Base-by-base conservation (phyloP, 2,329 filamentous ascomycete genomes). In the Penicillium brasilianum region DNA sequence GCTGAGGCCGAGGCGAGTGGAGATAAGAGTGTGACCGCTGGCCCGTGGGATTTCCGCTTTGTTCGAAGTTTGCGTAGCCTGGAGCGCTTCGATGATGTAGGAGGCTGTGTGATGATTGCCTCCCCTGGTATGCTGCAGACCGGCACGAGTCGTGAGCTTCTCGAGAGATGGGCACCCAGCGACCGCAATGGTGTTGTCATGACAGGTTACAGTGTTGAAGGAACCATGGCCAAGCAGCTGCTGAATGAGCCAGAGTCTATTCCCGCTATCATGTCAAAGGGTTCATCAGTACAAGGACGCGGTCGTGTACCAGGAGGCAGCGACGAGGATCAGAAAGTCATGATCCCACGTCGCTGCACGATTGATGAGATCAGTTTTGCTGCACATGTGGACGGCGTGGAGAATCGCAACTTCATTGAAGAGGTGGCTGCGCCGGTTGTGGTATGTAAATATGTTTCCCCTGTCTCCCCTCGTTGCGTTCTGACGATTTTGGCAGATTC, bases 51-150 rank as follows among this genome's bases (percentile, higher is more conserved):
- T 71, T 98, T 99, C 79, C 92, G 92, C 68, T 97, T 90, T 72
- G 94, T 99, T 58, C 88, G 95, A 58, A 94, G 92, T 53, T 82
- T 99, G 65, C 96, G 97, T 76, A 96, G 90, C 67, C 85, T 99
- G 4, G 95, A 99, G 72, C 88, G 94, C 10, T 99, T 99, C 72
- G 95, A 99, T 71, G 95, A 99, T 77, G 87, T 97, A 11, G 95
- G 94, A 46, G 89, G 92, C 8, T 98, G 95, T 74, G 93, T 99
- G 57, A 98, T 99, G 92, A 87, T 99, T 57, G 95, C 95, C 5
- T 96, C 91, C 69, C 95, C 95, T 0, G 95, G 95, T 88, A 98
- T 99, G 95, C 83, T 99, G 69, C 94, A 99, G 74, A 98, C 94
- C 59, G 95, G 95, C 54, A 94, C 97, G 18, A 97, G 93, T 71